A percentile compares a stretch with the other conserved stretches of the same genome.
Conservation (phyloP, 2,329 filamentous ascomycete species). For the Penicillium sp. region DNA sequence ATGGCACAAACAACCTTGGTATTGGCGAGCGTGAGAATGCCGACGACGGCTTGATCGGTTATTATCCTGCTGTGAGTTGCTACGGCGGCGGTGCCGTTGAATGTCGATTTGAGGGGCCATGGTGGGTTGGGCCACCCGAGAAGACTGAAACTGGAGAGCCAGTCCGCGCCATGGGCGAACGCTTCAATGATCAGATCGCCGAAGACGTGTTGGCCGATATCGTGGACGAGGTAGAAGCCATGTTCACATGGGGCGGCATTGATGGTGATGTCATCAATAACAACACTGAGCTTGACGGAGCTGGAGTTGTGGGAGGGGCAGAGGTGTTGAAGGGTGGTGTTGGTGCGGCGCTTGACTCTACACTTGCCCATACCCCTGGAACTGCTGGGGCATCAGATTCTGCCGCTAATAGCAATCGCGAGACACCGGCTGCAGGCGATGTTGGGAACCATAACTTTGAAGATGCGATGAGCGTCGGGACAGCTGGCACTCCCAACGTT, state of each 20-base stretch:
- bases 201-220: slow-evolving; percentile 93
- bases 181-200: slow-evolving; percentile 88
- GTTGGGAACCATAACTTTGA: slow-evolving; percentile 19
- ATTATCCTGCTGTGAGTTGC: slow-evolving; percentile 89
- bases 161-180: slow-evolving; percentile 64
- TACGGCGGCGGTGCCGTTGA: slow-evolving; percentile 89
- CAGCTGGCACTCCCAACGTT: slow-evolving; percentile 23
- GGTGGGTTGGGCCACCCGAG: slow-evolving; percentile 78
- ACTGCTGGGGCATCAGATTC: slow-evolving; percentile 18
- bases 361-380: slow-evolving; percentile 17
- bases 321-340: slow-evolving; percentile 35
- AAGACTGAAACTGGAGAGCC: slow-evolving; percentile 44
- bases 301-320: slow-evolving; percentile 31
- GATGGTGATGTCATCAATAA: slow-evolving; percentile 35
- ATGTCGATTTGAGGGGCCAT: slow-evolving; percentile 90
- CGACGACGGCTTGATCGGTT: slow-evolving; percentile 92
- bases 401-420: slow-evolving; percentile 23
- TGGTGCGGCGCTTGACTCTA: slow-evolving; percentile 30
- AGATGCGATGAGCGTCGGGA: slow-evolving; percentile 25
- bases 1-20: slow-evolving; percentile 43
- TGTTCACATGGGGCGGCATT: slow-evolving; percentile 61
- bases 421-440: slow-evolving; percentile 16
- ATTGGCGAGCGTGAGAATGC: slow-evolving; percentile 78
- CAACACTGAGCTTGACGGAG: slow-evolving; percentile 22
- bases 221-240: slow-evolving; percentile 79